These are phyloP conservation scores for Phyllosticta citrichinensis DNA, from an alignment of 2,329 filamentous ascomycete genomes.

Conservation along the genomic window DNA sequence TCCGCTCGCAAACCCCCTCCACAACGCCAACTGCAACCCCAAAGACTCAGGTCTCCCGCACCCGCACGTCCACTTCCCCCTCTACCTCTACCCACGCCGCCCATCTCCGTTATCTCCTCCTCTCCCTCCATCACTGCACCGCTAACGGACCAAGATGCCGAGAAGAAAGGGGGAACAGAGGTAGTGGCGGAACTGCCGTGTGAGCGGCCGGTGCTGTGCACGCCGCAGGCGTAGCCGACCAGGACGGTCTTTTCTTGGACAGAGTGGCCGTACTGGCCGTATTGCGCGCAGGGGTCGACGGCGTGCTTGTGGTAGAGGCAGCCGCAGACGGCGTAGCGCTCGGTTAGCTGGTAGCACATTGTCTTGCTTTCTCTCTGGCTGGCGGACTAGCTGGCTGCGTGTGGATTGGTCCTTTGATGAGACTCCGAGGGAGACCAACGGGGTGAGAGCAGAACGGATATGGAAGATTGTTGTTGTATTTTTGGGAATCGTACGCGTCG, in stretches of 20 bases:
- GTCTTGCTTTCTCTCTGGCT: neutral
- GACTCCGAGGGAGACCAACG: no score
- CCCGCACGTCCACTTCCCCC: no score
- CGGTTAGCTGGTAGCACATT: conserved; percentile 84
- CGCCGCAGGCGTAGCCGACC: conserved; percentile 69
- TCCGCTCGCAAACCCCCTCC: no score
- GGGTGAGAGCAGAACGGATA: neutral
- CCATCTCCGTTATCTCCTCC: no score
- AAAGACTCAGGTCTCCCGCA: no score
- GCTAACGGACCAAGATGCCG: no score
- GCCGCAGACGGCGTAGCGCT: conserved; percentile 76
- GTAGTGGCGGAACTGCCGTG: no score
- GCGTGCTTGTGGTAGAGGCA: conserved; percentile 85
- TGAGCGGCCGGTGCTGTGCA: conserved; percentile 32
- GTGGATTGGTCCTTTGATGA: no score
- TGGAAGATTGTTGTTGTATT: neutral
- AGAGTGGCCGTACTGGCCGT: conserved; percentile 61
- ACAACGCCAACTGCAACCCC: no score
- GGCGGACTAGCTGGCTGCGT: neutral
- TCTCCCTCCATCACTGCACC: no score
- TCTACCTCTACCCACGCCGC: no score
- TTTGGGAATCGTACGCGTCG: neutral
- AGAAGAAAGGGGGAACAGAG: no score
- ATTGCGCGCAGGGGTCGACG: conserved; percentile 69
- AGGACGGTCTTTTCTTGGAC: conserved; percentile 67